Base-by-base conservation (phyloP, 139 green algal genomes). In the Chlorella sp. region DNA sequence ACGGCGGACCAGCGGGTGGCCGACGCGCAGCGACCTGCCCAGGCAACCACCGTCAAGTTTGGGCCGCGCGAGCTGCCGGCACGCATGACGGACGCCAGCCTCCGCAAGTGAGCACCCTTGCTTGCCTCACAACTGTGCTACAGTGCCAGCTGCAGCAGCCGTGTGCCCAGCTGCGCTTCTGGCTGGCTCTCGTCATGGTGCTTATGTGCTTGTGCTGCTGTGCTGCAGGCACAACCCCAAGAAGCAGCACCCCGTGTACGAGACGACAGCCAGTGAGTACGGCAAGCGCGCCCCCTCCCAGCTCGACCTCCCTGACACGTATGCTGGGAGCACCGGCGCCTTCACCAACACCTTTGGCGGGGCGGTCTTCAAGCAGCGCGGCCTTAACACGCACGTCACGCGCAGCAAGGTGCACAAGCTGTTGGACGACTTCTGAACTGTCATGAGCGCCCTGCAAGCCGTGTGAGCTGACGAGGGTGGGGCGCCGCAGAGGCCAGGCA, bases 271-370 rank as follows among this genome's bases (percentile, higher is more conserved):
- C 31, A 71, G 67, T 24, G 62, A 65, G 3, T 70, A 73, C 35
- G 75, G 75, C 14, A 0, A 6, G 6, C 74, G 74, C 63, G 3
- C 34, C 36, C 70, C 75, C 30, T 20, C 1, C 1, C 63, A 74
- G 50, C 27, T 70, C 49, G 70, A 80, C 50, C 73, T 80, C 62
- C 75, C 75, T 34, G 50, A 70, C 4, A 35, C 51, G 32, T 80
- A 80, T 65, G 68, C 50, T 0, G 50, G 63, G 49, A 42, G 33
- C 35, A 31, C 70, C 20, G 63, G 65, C 2, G 35, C 26, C 5
- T 80, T 80, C 75, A 80, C 70, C 50, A 76, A 76, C 23, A 61
- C 35, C 24, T 80, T 80, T 42, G 50, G 70, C 6, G 42, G 68
- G 1, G 32, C 63, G 17, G 33, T 35, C 3, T 23, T 34, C 30